These are phyloP conservation scores for Solanum stenotomum DNA, from an alignment of 257 asterid species.

Conservation along the genomic window DNA sequence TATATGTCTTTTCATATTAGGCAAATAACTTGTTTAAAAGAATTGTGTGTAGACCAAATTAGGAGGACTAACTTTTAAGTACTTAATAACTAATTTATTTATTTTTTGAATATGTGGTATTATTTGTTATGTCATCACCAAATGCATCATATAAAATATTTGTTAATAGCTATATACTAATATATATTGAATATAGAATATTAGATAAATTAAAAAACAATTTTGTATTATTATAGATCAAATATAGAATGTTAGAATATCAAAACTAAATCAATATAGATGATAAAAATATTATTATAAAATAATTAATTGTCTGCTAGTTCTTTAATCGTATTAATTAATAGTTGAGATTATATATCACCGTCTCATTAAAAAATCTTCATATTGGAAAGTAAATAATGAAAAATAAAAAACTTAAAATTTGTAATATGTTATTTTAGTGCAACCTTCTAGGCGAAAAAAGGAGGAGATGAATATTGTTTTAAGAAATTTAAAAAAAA, in stretches of 20 bases:
- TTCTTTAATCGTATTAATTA: neutral
- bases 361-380: neutral
- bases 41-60: neutral
- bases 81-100: neutral
- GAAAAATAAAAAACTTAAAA: neutral
- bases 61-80: neutral
- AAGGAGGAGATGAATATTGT: neutral
- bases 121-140: neutral
- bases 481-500: too few relatives aligned
- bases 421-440: neutral
- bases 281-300: neutral
- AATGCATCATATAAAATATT: neutral
- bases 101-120: neutral
- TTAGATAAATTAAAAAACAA: neutral
- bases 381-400: neutral
- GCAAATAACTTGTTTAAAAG: neutral
- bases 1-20: neutral
- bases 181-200: neutral
- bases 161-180: neutral
- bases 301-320: neutral
- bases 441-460: neutral
- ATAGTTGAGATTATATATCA: neutral
- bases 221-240: neutral
- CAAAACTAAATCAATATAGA: neutral
- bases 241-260: neutral